Base-by-base conservation (phyloP, 441 rosid genomes). In the Mallotus repandus region DNA sequence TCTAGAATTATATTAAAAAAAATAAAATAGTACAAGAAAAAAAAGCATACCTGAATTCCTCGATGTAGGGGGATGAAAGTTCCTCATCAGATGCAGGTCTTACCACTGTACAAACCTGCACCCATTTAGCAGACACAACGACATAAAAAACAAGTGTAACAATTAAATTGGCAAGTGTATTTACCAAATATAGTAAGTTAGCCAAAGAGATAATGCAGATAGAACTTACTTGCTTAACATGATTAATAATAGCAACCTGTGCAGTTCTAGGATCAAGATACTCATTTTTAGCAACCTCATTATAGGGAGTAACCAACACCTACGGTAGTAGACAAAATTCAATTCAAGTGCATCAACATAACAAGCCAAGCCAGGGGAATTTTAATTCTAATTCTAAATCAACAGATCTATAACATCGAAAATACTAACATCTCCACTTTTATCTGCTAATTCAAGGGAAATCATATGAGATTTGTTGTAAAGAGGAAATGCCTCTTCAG, bases 71-170 rank as follows among this genome's bases (percentile, higher is more conserved):
- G n/a, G 99, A 88, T 19, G 97, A 84, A 73, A 95, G 97, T 68
- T 91, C 99, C 78, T 95, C 98, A 70, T 95, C 98, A 66, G 82
- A 79, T 25, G 98, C 98, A 76, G 95, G 98, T 73, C 99, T 90
- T 71, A 84, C 94, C 72, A 84, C 92, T 85, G 90, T 88, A 81
- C 99, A 95, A 84, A 87, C 89, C 98, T 95, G 89, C 84, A 84
- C 76, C 82, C 79, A 89, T 85, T 85, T 84, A 86, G 87, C 2
- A 29, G 32, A 3, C 32, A 29, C 32, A 29, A 29, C 32, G 85
- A 83, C 73, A 79, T 74, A 64, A 19, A 1, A 83, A 77, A 80
- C 59, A 75, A 82, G 15, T 12, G 19, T 71, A 72, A 52, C 75
- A 72, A 21, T 63, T 57, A 52, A 68, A 29, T 69, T 29, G 32